These are phyloP conservation scores for Globisporangium barbulae DNA, from an alignment of 352 stramenopile species.

Conservation along the genomic window DNA sequence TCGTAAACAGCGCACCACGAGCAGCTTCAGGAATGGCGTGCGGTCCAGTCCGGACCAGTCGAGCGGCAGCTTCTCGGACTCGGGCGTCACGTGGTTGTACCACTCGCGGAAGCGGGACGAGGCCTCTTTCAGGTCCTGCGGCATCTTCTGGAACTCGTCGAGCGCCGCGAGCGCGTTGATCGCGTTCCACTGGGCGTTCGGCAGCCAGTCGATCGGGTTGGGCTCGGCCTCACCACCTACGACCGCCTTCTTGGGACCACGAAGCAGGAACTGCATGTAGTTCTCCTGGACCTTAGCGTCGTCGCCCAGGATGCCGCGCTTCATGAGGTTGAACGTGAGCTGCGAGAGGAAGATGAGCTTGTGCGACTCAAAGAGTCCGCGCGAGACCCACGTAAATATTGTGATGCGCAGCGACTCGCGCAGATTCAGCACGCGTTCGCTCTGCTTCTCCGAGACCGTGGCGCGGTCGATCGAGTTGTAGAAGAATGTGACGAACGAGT, in stretches of 20 bases:
- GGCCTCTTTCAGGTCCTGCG: constrained; percentile 94
- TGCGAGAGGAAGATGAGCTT: constrained; percentile 97
- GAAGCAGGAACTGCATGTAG: constrained; percentile 96
- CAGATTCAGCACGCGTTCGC: constrained; percentile 90
- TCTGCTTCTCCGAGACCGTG: constrained; percentile 78
- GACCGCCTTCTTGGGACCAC: constrained; percentile 77
- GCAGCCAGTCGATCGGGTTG: constrained; percentile 91
- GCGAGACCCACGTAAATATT: constrained; percentile 96
- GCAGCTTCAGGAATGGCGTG: constrained; percentile 95
- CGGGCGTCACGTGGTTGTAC: constrained; percentile 96
- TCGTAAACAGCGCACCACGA: constrained; percentile 93
- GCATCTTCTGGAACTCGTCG: constrained; percentile 97
- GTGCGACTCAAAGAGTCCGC: constrained; percentile 95
- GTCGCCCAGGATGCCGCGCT: constrained; percentile 92
- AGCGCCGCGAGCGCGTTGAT: constrained; percentile 90
- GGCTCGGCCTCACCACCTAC: constrained; percentile 44
- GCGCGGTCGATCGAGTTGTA: constrained; percentile 95
- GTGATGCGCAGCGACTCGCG: constrained; percentile 94
- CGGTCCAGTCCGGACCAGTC: constrained; percentile 96
- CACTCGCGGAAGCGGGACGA: constrained; percentile 96
- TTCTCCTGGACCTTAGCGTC: constrained; percentile 92
- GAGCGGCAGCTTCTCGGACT: constrained; percentile 96
- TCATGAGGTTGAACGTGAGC: constrained; percentile 98
- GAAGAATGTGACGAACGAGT: constrained; percentile 97
- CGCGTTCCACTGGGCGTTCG: constrained; percentile 88